Evolutionary conservation across 257 asterid species (phyloP).

Genomic region (Nicotiana benthamiana): DNA sequence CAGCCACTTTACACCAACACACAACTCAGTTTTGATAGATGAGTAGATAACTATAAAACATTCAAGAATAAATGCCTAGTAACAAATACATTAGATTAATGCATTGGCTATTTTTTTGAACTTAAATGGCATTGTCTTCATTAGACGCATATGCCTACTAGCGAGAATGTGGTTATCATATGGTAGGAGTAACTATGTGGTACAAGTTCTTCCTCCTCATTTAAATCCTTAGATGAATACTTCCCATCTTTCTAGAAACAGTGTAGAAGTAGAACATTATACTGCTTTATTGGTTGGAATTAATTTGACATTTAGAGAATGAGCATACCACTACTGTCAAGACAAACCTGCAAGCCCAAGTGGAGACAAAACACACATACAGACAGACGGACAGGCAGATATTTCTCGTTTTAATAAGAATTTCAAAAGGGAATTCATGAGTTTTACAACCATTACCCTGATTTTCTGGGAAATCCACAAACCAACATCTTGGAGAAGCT

Average conservation of each 20-base stretch:
- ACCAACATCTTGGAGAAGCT: conserved; percentile 55
- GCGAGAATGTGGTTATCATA: neutral
- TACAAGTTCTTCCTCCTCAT: neutral
- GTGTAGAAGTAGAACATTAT: neutral
- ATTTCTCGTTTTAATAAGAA: neutral
- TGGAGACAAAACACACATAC: neutral
- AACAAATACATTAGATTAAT: neutral
- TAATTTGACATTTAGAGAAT: neutral
- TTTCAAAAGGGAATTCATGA: neutral
- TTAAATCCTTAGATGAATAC: neutral
- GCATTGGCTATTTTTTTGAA: neutral
- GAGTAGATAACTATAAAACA: neutral
- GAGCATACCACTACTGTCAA: too few species aligned
- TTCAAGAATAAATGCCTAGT: neutral
- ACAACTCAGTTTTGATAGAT: neutral
- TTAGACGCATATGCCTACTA: neutral
- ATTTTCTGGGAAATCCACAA: conserved; percentile 63
- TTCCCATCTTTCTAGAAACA: neutral
- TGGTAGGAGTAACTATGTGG: neutral
- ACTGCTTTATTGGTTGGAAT: neutral
- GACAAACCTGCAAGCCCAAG: neutral
- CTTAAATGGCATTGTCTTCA: neutral
- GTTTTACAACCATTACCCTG: conserved; percentile 31
- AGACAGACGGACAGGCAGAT: neutral
- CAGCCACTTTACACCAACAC: neutral